Conservation (phyloP, 2,329 filamentous ascomycete genomes). For the Fusarium guadeloupense region DNA sequence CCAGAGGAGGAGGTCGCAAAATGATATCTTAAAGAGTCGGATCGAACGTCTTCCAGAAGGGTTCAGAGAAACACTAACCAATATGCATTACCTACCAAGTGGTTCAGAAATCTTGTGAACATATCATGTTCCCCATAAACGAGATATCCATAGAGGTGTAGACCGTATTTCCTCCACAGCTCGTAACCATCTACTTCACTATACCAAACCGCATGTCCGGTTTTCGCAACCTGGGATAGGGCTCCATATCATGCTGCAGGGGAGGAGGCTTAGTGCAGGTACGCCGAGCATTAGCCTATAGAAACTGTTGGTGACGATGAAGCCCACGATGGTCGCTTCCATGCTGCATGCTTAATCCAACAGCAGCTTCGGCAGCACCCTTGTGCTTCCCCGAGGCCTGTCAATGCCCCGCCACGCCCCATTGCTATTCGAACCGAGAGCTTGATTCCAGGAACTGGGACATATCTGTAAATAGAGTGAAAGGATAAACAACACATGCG, state of each 20-base stretch:
- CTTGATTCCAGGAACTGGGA: not conserved
- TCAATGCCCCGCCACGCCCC: slow-evolving; percentile 34
- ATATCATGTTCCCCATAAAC: not conserved
- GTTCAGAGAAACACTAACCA: too few relatives aligned
- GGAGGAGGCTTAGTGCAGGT: slow-evolving; percentile 38
- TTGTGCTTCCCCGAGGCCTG: slow-evolving; percentile 39
- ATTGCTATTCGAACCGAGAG: slow-evolving; percentile 15
- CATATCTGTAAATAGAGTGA: not conserved
- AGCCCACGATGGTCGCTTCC: slow-evolving; percentile 23
- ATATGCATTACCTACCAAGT: too few relatives aligned
- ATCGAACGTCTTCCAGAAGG: too few relatives aligned
- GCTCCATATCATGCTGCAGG: slow-evolving; percentile 30
- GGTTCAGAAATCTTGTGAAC: too few relatives aligned
- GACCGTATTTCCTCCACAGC: not conserved
- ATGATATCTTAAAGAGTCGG: too few relatives aligned
- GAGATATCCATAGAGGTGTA: not conserved
- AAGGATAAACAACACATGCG: not conserved
- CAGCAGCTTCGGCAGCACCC: slow-evolving; percentile 35
- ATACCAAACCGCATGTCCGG: not conserved
- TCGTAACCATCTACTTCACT: not conserved
- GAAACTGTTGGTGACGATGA: slow-evolving; percentile 17
- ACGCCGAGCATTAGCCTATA: slow-evolving; percentile 25
- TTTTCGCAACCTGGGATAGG: slow-evolving; percentile 11
- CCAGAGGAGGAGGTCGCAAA: too few relatives aligned
- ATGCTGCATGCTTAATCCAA: slow-evolving; percentile 39